phyloP scores from a whole-genome alignment of 805 yeast species.

The Sungouiella thailandica region DNA sequence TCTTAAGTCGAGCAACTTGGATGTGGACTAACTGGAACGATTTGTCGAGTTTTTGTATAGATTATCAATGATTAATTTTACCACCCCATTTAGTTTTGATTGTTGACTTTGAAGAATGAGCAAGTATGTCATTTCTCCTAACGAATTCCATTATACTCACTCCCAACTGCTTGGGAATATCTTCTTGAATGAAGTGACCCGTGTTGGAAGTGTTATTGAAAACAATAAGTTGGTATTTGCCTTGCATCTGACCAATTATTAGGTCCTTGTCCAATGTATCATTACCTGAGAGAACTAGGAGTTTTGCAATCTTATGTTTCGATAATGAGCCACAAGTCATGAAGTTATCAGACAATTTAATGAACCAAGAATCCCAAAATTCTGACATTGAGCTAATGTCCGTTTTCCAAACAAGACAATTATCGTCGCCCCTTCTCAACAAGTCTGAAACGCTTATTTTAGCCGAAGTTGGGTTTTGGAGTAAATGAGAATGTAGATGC shows the following conservation, averaged over 20 bases:
- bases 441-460: conserved; percentile 72
- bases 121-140: conserved; percentile 36
- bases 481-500: conserved; percentile 58
- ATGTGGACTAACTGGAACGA: conserved; percentile 38
- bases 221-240: conserved; percentile 84
- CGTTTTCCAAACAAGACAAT: conserved; percentile 51
- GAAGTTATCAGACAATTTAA: conserved; percentile 52
- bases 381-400: conserved; percentile 56
- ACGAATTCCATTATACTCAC: conserved; percentile 46
- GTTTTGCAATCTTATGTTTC: conserved; percentile 44
- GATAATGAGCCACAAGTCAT: conserved; percentile 22
- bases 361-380: conserved; percentile 85
- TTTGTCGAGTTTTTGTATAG: neutral
- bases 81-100: conserved; percentile 37
- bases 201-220: conserved; percentile 52
- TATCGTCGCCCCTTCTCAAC: conserved; percentile 24
- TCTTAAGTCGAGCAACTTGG: conserved; percentile 26
- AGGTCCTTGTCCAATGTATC: conserved; percentile 81
- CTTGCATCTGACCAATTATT: conserved; percentile 98
- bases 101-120: conserved; percentile 27
- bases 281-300: conserved; percentile 81
- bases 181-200: conserved; percentile 97
- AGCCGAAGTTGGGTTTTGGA: conserved; percentile 61
- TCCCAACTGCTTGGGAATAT: conserved; percentile 67
- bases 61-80: conserved; percentile 16